A percentile compares a stretch with the other conserved stretches of the same genome.
phyloP scores from a whole-genome alignment of 805 yeast genomes.

The Lipomyces mesembrius region DNA sequence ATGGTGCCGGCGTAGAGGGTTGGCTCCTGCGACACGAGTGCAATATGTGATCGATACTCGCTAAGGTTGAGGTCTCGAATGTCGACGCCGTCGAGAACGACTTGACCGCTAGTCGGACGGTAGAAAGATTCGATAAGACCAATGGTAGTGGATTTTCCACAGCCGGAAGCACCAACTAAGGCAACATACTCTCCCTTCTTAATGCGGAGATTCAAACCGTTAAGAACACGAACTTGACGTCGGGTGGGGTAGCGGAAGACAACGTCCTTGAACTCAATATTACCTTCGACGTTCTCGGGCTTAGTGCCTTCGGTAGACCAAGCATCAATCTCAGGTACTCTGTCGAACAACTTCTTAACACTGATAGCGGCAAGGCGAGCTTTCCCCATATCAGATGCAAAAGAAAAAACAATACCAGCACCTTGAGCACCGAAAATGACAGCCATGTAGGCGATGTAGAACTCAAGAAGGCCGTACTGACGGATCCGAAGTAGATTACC shows the following conservation, averaged over 20 bases:
- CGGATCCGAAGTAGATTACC: slow-evolving; percentile 46
- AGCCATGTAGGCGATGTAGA: slow-evolving; percentile 50
- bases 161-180: slow-evolving; percentile 83
- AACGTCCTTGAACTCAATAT: slow-evolving; percentile 55
- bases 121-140: slow-evolving; percentile 62
- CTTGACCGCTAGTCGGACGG: slow-evolving; percentile 55
- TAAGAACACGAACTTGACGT: slow-evolving; percentile 41
- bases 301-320: slow-evolving; percentile 42
- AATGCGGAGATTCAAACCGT: slow-evolving; percentile 42
- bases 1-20: slow-evolving; percentile 77
- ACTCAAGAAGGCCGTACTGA: slow-evolving; percentile 44
- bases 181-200: slow-evolving; percentile 88
- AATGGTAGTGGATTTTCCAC: slow-evolving; percentile 52
- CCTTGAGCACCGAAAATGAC: slow-evolving; percentile 52
- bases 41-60: slow-evolving; percentile 56
- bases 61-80: slow-evolving; percentile 56
- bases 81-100: slow-evolving; percentile 58
- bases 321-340: slow-evolving; percentile 47
- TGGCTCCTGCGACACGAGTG: slow-evolving; percentile 67
- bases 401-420: slow-evolving; percentile 51
- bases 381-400: slow-evolving; percentile 53
- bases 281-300: slow-evolving; percentile 50
- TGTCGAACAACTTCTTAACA: slow-evolving; percentile 44
- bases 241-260: slow-evolving; percentile 44
- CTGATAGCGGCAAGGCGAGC: slow-evolving; percentile 48